phyloP scores from a whole-genome alignment of 495 filamentous ascomycete genomes.

The Glutinoglossum americanum region DNA sequence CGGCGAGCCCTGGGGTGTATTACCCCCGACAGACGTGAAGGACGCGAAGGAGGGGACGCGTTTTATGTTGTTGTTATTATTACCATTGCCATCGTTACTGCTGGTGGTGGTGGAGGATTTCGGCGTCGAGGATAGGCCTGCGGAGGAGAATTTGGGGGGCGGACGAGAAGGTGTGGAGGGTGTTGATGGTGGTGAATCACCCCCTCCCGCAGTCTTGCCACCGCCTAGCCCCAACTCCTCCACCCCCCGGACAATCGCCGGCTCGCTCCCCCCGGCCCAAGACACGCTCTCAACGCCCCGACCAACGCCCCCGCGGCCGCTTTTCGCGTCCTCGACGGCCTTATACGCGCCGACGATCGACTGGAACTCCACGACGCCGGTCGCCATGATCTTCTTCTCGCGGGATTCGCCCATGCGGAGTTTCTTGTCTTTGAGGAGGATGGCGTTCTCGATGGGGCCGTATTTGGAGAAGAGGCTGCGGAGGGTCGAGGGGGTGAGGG shows the following conservation, averaged over 20 bases:
- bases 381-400: constrained; percentile 31
- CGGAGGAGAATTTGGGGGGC: neutral
- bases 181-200: too few relatives aligned
- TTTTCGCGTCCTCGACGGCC: constrained; percentile 33
- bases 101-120: too few relatives aligned
- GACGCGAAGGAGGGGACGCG: constrained; percentile 22
- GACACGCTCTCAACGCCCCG: constrained; percentile 27
- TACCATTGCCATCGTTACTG: too few relatives aligned
- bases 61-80: too few relatives aligned
- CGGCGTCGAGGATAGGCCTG: neutral
- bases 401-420: constrained; percentile 17
- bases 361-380: constrained; percentile 32
- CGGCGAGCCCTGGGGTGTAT: constrained; percentile 15
- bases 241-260: too few relatives aligned
- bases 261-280: constrained; percentile 33
- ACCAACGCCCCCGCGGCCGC: constrained; percentile 21
- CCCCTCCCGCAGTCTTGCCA: too few relatives aligned
- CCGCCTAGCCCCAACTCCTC: too few relatives aligned
- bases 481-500: too few relatives aligned
- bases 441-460: constrained; percentile 31
- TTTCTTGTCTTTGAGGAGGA: constrained; percentile 34
- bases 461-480: constrained; percentile 35
- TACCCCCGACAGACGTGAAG: constrained; percentile 21
- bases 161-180: neutral
- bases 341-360: constrained; percentile 39